phyloP scores from a whole-genome alignment of 164 flowering plant genomes.

The Vitis rotundifolia region DNA sequence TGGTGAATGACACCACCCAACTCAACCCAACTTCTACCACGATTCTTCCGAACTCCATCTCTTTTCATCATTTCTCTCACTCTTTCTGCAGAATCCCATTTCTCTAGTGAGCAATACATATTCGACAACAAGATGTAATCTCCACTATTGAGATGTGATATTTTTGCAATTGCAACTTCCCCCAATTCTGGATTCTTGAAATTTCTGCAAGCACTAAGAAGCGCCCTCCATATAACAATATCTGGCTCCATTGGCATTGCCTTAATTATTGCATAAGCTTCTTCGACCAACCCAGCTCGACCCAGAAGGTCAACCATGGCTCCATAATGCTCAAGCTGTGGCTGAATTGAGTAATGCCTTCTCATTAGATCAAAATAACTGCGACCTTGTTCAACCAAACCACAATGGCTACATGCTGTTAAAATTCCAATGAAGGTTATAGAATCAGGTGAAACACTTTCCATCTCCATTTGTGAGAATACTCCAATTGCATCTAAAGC shows the following conservation, averaged over 20 bases:
- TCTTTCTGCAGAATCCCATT: slow-evolving; percentile 62
- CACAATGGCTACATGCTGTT: slow-evolving; percentile 72
- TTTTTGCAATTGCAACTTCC: slow-evolving; percentile 50
- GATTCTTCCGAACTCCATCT: slow-evolving; percentile 52
- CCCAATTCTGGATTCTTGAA: slow-evolving; percentile 49
- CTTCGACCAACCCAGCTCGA: slow-evolving; percentile 69
- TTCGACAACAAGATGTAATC: slow-evolving; percentile 81
- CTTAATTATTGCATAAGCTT: slow-evolving; percentile 52
- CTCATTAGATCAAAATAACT: slow-evolving; percentile 51
- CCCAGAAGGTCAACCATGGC: slow-evolving; percentile 74
- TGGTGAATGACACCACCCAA: slow-evolving; percentile 48
- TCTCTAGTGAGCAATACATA: slow-evolving; percentile 54
- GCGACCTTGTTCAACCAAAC: slow-evolving; percentile 60
- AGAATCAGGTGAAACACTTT: slow-evolving; percentile 50
- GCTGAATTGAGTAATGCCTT: slow-evolving; percentile 44
- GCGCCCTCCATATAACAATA: slow-evolving; percentile 63
- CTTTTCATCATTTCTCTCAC: slow-evolving; percentile 62
- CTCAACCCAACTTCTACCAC: slow-evolving; percentile 84
- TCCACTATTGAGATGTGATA: slow-evolving; percentile 52
- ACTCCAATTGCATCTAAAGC: slow-evolving; percentile 53
- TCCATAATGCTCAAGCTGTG: slow-evolving; percentile 77
- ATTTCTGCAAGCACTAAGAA: slow-evolving; percentile 73
- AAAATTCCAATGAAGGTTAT: slow-evolving; percentile 53
- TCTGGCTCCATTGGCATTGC: slow-evolving; percentile 75
- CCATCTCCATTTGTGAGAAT: slow-evolving; percentile 49